Base-by-base conservation (phyloP, 345 rosid genomes). In the Toxicodendron radicans region DNA sequence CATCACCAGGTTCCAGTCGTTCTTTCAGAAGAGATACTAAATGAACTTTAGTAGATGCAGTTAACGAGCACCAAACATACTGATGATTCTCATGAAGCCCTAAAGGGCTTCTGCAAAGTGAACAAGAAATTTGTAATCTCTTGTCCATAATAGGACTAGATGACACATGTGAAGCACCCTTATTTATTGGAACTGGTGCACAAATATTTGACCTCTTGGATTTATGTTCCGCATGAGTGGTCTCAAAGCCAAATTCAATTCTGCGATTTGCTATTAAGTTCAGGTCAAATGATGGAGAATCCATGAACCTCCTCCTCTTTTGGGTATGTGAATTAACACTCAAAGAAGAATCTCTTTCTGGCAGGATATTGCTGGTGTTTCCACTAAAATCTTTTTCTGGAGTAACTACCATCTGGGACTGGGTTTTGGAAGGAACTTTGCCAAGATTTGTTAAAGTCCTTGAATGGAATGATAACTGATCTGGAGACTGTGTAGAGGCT, bases 71-170 rank as follows among this genome's bases (percentile, higher is more conserved):
- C 30, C 64, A 73, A 69, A 88, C 72, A 73, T 78, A 82, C 52
- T 85, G 79, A 63, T 87, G 70, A 68, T 84, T 94, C 74, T 90
- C 89, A 9, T 90, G 92, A 67, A 76, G 83, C 66, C 96, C 92
- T 79, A 92, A 71, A 43, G 87, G 75, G 64, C 85, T 89, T 76
- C 76, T 81, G 86, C 98, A 94, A 38, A 82, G 81, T 61, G 84
- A 81, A 78, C 98, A 94, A 70, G 84, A 88, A 70, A 94, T 77
- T 41, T 56, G 80, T 59, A 88, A 49, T 70, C 66, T 88, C 81
- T 86, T 79, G 41, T 87, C 88, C 66, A 79, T 75, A 32, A 77
- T 76, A 73, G 75, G 73, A 83, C 71, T 72, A 71, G 80, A 80
- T 58, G 83, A 72, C 23, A 53, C 21, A 32, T 60, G 56, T 17